Percentiles rank a stretch among this genome's conserved stretches.
These are phyloP conservation scores for Coriaria nepalensis DNA, from an alignment of 306 rosid species.

Conservation along the genomic window DNA sequence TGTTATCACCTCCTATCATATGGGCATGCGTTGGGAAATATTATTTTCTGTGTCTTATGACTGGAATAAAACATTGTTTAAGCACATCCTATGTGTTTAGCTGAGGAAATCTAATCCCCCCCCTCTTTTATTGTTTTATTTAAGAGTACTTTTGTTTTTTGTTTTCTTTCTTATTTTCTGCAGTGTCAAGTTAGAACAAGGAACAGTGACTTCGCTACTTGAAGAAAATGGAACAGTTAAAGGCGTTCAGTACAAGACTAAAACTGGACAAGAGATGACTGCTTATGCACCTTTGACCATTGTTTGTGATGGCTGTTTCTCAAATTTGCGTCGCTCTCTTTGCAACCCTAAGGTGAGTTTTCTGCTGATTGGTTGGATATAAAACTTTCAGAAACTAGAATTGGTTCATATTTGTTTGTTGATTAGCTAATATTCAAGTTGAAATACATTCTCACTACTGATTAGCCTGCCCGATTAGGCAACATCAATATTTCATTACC, in stretches of 20 bases:
- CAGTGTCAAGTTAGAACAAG: conserved; percentile 68
- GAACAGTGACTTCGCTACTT: conserved; percentile 81
- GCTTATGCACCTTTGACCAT: conserved; percentile 76
- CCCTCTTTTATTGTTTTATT: not conserved
- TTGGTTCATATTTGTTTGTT: too few relatives aligned
- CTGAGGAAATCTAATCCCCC: not conserved
- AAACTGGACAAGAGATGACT: conserved; percentile 50
- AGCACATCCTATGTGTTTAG: too few relatives aligned
- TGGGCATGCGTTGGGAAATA: too few relatives aligned
- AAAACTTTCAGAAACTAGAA: too few relatives aligned
- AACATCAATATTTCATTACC: too few relatives aligned
- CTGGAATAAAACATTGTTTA: too few relatives aligned
- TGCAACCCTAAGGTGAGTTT: conserved; percentile 68
- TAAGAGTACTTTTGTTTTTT: not conserved
- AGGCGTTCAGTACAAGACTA: conserved; percentile 73
- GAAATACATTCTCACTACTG: too few relatives aligned
- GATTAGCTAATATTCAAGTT: too few relatives aligned
- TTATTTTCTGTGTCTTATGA: too few relatives aligned
- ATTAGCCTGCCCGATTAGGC: too few relatives aligned
- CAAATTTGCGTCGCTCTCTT: conserved; percentile 85
- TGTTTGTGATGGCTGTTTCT: conserved; percentile 97
- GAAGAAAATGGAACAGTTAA: conserved; percentile 67
- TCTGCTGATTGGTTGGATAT: not conserved
- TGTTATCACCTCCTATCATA: too few relatives aligned
- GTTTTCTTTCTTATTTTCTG: conserved; percentile 10